Evolutionary conservation across 2,329 filamentous ascomycete species (phyloP).

Genomic region (Cryphonectria nitschkei): DNA sequence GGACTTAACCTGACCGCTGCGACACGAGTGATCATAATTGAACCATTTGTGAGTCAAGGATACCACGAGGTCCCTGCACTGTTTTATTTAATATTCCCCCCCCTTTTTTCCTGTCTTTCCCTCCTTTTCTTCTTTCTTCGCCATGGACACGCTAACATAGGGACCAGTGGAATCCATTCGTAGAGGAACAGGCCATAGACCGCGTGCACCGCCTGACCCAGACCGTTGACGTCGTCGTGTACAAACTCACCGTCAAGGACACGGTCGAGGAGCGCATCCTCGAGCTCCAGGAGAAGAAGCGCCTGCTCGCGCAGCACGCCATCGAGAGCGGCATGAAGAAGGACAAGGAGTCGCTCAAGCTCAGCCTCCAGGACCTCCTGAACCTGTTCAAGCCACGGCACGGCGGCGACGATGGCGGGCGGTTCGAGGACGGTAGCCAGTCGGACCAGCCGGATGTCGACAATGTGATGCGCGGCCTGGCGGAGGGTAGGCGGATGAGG

Average conservation of each 20-base stretch:
- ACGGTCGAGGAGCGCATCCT: slow-evolving; percentile 94
- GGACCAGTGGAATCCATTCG: slow-evolving; percentile 62
- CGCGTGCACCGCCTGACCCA: slow-evolving; percentile 98
- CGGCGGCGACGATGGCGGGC: slow-evolving; percentile 33
- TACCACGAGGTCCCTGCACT: slow-evolving; percentile 37
- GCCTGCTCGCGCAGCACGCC: slow-evolving; percentile 85
- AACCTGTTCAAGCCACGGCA: slow-evolving; percentile 73
- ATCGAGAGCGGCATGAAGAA: slow-evolving; percentile 79
- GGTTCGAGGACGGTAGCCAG: slow-evolving; percentile 23
- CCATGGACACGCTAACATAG: slow-evolving; percentile 19
- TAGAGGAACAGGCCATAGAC: slow-evolving; percentile 98
- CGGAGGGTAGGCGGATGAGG: slow-evolving; percentile 32
- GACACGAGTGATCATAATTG: slow-evolving; percentile 88
- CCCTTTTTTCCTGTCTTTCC: no score
- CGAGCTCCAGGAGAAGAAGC: slow-evolving; percentile 92
- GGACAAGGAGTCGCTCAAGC: slow-evolving; percentile 71
- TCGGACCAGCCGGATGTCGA: slow-evolving; percentile 34
- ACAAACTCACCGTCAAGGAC: slow-evolving; percentile 84
- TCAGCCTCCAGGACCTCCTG: slow-evolving; percentile 92
- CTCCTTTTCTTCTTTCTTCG: neutral
- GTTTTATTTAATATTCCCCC: no score
- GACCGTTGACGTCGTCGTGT: slow-evolving; percentile 91
- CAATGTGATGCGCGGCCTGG: slow-evolving; percentile 25
- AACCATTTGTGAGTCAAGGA: slow-evolving; percentile 95
- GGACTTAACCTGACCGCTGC: slow-evolving; percentile 95